These are phyloP conservation scores for Kwoniella bestiolae DNA, from an alignment of 768 basidiomycete species.

Conservation along the genomic window DNA sequence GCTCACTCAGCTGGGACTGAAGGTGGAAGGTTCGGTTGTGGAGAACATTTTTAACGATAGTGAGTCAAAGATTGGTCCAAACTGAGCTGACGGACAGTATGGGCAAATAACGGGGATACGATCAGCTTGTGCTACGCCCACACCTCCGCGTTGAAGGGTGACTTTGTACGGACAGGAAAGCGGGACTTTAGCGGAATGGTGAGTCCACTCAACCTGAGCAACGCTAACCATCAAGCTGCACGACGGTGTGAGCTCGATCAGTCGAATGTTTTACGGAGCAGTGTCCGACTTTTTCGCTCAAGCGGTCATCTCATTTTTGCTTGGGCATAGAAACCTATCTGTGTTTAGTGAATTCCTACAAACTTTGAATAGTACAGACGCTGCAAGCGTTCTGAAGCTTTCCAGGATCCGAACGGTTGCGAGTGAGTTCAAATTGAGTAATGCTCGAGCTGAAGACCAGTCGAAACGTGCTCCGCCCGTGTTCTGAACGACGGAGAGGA, in stretches of 20 bases:
- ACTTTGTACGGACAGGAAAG: slow-evolving; percentile 78
- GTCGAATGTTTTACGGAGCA: slow-evolving; percentile 63
- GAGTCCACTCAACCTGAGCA: slow-evolving; percentile 13
- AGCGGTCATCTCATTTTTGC: slow-evolving; percentile 71
- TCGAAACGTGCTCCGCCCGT: slow-evolving; percentile 81
- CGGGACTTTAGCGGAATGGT: slow-evolving; percentile 88
- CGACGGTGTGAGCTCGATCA: slow-evolving; percentile 92
- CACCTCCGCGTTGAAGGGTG: slow-evolving; percentile 91
- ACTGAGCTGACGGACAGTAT: slow-evolving; percentile 67
- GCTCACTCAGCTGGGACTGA: slow-evolving; percentile 58
- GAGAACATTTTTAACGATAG: slow-evolving; percentile 60
- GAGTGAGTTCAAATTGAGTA: slow-evolving; percentile 54
- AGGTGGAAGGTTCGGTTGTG: slow-evolving; percentile 60
- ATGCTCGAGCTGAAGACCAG: slow-evolving; percentile 34
- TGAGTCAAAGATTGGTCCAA: too few relatives aligned
- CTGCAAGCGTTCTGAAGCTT: slow-evolving; percentile 81
- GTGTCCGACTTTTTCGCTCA: slow-evolving; percentile 92
- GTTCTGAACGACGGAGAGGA: slow-evolving; percentile 77
- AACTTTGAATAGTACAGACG: slow-evolving; percentile 88
- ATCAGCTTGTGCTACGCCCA: slow-evolving; percentile 85
- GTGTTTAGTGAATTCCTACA: slow-evolving; percentile 94
- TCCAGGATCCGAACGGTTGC: slow-evolving; percentile 90
- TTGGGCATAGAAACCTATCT: slow-evolving; percentile 69
- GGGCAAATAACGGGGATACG: slow-evolving; percentile 98
- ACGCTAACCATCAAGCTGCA: slow-evolving; percentile 60